Percentiles rank a stretch among this genome's conserved stretches.
These are phyloP conservation scores for Arctium lappa DNA, from an alignment of 129 eudicot genomes.

Conservation along the genomic window DNA sequence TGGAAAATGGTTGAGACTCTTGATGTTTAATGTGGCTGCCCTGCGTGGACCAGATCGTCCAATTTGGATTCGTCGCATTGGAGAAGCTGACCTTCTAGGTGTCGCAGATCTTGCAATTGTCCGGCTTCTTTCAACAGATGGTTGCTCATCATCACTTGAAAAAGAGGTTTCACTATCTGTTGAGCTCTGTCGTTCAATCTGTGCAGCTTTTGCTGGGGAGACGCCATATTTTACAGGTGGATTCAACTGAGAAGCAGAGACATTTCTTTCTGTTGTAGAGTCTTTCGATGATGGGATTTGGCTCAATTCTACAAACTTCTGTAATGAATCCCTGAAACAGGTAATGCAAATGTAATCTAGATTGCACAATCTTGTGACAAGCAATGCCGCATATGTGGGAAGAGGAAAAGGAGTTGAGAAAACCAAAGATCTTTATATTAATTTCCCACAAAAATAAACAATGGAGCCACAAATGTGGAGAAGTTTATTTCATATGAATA, in stretches of 20 bases:
- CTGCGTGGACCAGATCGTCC: constrained; percentile 92
- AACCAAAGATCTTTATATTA: background rate
- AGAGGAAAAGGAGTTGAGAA: background rate
- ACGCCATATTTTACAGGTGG: constrained; percentile 72
- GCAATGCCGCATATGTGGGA: background rate
- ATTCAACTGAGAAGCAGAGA: constrained; percentile 27
- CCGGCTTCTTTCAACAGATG: constrained; percentile 84
- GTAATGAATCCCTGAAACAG: constrained; percentile 58
- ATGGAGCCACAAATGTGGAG: background rate
- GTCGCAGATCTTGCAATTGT: constrained; percentile 63
- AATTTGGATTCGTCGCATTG: constrained; percentile 91
- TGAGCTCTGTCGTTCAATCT: constrained; percentile 82
- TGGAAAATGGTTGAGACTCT: constrained; percentile 64
- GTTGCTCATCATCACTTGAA: constrained; percentile 88
- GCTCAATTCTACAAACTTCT: constrained; percentile 44
- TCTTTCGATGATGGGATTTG: constrained; percentile 22
- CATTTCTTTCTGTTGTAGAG: constrained; percentile 24
- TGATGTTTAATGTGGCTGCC: constrained; percentile 71
- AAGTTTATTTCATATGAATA: background rate
- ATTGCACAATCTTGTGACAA: background rate
- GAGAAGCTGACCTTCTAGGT: constrained; percentile 98
- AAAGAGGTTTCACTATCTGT: constrained; percentile 65
- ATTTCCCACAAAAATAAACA: background rate
- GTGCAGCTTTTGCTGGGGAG: constrained; percentile 97
- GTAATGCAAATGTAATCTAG: constrained; percentile 13